Evolutionary conservation across 148 eudicot genomes (phyloP).

Genomic region (Rhododendron kiyosumense): DNA sequence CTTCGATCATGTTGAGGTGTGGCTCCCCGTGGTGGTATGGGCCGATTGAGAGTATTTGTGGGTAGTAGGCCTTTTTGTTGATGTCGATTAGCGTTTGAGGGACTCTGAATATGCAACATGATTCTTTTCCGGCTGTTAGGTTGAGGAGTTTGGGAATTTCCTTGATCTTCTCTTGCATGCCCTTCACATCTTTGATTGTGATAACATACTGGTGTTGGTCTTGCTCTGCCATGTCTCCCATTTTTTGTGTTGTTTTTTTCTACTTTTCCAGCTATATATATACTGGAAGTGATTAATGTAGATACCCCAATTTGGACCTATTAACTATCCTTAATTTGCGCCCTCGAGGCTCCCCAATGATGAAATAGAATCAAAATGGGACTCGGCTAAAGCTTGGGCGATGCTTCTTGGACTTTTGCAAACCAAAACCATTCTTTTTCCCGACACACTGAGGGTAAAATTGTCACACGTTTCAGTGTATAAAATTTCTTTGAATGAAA

Average conservation of each 20-base stretch:
- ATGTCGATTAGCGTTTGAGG: background rate
- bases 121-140: background rate
- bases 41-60: background rate
- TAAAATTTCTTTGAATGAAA: no score
- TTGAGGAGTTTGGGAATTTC: background rate
- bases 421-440: no score
- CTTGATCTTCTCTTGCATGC: background rate
- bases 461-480: no score
- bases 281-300: no score
- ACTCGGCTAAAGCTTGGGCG: no score
- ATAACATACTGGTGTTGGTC: background rate
- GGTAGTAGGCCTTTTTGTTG: background rate
- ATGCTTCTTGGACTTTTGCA: no score
- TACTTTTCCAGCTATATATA: background rate
- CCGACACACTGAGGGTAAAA: no score
- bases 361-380: no score
- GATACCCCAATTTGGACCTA: no score
- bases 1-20: background rate
- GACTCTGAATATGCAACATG: slow-evolving; percentile 3
- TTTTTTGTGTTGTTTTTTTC: background rate
- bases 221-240: background rate
- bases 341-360: no score
- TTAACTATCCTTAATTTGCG: no score
- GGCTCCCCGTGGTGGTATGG: background rate
- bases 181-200: background rate